Percentiles rank a stretch among this genome's conserved stretches.
phyloP scores from a whole-genome alignment of 495 filamentous ascomycete species.

The Schizothecium vesticola region DNA sequence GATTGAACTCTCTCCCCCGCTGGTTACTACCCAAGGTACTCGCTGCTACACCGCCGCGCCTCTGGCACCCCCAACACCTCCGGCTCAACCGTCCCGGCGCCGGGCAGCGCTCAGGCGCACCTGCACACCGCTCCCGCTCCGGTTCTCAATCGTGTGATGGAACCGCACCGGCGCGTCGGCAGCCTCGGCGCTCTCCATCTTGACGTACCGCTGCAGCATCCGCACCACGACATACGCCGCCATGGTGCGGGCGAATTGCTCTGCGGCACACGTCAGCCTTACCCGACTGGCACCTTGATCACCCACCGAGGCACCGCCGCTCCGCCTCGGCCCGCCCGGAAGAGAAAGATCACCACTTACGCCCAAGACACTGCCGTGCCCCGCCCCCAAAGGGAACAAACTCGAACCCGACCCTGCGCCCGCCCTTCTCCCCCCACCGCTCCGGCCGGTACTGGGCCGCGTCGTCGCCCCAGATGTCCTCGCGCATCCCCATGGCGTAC shows the following conservation, averaged over 20 bases:
- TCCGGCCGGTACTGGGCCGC: conserved; percentile 26
- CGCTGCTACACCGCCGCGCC: no score
- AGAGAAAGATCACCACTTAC: conserved; percentile 16
- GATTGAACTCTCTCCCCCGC: neutral
- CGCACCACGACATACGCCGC: conserved; percentile 39
- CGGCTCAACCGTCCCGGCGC: neutral
- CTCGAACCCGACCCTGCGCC: conserved; percentile 32
- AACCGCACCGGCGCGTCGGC: conserved; percentile 31
- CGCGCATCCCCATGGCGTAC: conserved; percentile 31
- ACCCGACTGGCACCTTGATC: neutral
- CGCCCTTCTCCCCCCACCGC: conserved; percentile 28
- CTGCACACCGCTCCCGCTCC: conserved; percentile 42
- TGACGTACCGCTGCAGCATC: conserved; percentile 43
- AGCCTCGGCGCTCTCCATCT: conserved; percentile 32
- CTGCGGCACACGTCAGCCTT: conserved; percentile 18
- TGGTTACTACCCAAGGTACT: neutral
- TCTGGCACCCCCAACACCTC: neutral
- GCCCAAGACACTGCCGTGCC: conserved; percentile 21
- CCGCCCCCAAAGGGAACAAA: conserved; percentile 28
- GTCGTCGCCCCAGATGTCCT: conserved; percentile 37
- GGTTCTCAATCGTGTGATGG: conserved; percentile 44
- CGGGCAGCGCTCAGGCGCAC: conserved; percentile 31
- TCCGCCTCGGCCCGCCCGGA: neutral
- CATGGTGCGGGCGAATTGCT: conserved; percentile 42
- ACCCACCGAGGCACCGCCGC: neutral